phyloP scores from a whole-genome alignment of 1,284 basidiomycete genomes.

The Coniophora puteana region DNA sequence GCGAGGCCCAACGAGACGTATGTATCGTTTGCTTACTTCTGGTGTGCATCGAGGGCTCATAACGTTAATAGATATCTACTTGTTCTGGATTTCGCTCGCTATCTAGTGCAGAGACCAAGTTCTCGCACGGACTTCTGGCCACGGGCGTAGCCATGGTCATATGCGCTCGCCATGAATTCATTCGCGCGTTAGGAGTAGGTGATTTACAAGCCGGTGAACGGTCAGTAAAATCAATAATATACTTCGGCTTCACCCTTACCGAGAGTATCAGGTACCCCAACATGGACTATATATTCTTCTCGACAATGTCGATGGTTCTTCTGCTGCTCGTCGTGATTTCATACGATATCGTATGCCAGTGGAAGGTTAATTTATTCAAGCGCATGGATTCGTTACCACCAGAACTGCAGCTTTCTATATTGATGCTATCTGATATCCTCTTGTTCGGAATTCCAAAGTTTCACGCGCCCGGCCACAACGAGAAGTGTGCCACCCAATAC shows the following conservation, averaged over 20 bases:
- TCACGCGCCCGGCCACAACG: slow-evolving; percentile 11
- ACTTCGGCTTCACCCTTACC: not conserved
- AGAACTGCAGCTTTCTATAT: slow-evolving; percentile 7
- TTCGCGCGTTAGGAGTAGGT: slow-evolving; percentile 13
- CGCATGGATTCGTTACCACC: no score
- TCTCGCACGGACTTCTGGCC: slow-evolving; percentile 1
- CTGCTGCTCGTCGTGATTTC: slow-evolving; percentile 32
- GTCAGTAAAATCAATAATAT: slow-evolving; percentile 7
- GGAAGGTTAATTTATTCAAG: no score
- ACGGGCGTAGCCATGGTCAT: slow-evolving; percentile 14
- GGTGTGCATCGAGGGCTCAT: not conserved
- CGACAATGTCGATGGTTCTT: slow-evolving; percentile 17
- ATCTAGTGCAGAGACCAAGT: slow-evolving; percentile 13
- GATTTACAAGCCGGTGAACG: slow-evolving; percentile 22
- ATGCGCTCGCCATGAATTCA: slow-evolving; percentile 13
- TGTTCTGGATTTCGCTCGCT: slow-evolving; percentile 14
- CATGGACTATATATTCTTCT: slow-evolving; percentile 28
- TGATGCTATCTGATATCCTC: not conserved
- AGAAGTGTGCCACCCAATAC: slow-evolving; percentile 5
- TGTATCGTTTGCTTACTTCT: not conserved
- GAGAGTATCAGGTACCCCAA: slow-evolving; percentile 31
- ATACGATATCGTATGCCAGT: no score
- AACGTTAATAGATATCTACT: slow-evolving; percentile 9
- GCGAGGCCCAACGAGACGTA: slow-evolving; percentile 3
- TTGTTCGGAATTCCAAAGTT: slow-evolving; percentile 8